Conservation (phyloP, 1,139 yeast genomes). For the Wickerhamomyces sp. region DNA sequence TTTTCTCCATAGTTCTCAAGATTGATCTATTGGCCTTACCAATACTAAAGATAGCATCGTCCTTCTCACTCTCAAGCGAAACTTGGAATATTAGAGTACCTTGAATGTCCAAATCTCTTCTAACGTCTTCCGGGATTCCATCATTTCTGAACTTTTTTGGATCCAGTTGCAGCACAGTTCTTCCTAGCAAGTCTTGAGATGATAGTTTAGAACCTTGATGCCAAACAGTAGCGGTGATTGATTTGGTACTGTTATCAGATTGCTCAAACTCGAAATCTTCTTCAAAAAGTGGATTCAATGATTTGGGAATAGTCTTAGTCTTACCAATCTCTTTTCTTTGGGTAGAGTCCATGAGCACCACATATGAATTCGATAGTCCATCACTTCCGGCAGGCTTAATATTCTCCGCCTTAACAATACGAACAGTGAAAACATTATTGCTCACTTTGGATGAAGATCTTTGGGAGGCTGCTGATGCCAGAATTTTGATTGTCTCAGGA, state of each 20-base stretch:
- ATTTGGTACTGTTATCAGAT: slow-evolving; percentile 27
- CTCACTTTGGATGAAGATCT: slow-evolving; percentile 30
- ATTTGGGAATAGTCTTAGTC: slow-evolving; percentile 60
- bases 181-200: slow-evolving; percentile 66
- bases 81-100: slow-evolving; percentile 61
- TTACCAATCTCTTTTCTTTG: slow-evolving; percentile 58
- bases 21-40: slow-evolving; percentile 71
- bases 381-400: slow-evolving; percentile 50
- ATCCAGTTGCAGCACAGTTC: slow-evolving; percentile 58
- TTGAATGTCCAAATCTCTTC: slow-evolving; percentile 61
- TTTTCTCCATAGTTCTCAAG: slow-evolving; percentile 56
- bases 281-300: slow-evolving; percentile 79
- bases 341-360: slow-evolving; percentile 59
- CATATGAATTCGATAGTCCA: slow-evolving; percentile 60
- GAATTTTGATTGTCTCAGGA: slow-evolving; percentile 53
- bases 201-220: slow-evolving; percentile 49
- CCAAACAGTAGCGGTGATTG: slow-evolving; percentile 68
- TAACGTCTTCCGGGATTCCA: slow-evolving; percentile 60
- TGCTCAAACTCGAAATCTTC: slow-evolving; percentile 72
- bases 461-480: slow-evolving; percentile 34
- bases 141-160: slow-evolving; percentile 63
- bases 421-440: slow-evolving; percentile 60
- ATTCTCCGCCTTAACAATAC: slow-evolving; percentile 67
- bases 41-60: slow-evolving; percentile 72
- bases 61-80: slow-evolving; percentile 72